These are phyloP conservation scores for Artemisia tridentata DNA, from an alignment of 129 eudicot genomes.

Conservation along the genomic window DNA sequence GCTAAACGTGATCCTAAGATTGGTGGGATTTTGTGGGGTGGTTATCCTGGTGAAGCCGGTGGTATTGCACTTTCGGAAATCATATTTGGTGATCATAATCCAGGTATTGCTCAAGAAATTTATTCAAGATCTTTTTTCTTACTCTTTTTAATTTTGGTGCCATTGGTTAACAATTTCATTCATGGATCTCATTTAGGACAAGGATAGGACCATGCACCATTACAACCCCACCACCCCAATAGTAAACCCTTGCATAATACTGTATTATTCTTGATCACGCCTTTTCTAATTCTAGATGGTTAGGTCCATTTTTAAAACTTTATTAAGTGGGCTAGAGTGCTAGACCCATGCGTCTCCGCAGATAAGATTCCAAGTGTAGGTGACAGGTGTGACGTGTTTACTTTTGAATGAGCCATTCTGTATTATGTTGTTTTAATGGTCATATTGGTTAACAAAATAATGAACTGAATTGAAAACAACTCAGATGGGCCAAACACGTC, in stretches of 20 bases:
- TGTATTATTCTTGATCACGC: neutral
- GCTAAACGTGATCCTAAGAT: constrained; percentile 75
- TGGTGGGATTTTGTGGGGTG: constrained; percentile 93
- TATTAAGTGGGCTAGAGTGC: neutral
- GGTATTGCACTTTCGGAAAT: constrained; percentile 78
- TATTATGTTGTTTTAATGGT: neutral
- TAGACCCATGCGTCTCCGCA: neutral
- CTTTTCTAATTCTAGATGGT: neutral
- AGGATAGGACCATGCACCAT: too few species aligned
- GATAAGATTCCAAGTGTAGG: neutral
- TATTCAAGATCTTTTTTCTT: neutral
- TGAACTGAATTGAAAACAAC: neutral
- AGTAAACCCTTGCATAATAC: too few species aligned
- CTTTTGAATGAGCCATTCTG: too few species aligned
- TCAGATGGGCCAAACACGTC: neutral
- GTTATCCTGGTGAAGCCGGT: constrained; percentile 97
- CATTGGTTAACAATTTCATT: neutral
- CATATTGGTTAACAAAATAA: neutral
- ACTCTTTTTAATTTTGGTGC: neutral
- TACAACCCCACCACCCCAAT: too few species aligned
- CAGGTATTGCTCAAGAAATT: constrained; percentile 47
- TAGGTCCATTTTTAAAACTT: neutral
- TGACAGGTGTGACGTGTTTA: too few species aligned
- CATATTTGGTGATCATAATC: constrained; percentile 92
- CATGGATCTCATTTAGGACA: constrained; percentile 8